Evolutionary conservation across 2,329 filamentous ascomycete genomes (phyloP).

Genomic region (Venturia effusa): DNA sequence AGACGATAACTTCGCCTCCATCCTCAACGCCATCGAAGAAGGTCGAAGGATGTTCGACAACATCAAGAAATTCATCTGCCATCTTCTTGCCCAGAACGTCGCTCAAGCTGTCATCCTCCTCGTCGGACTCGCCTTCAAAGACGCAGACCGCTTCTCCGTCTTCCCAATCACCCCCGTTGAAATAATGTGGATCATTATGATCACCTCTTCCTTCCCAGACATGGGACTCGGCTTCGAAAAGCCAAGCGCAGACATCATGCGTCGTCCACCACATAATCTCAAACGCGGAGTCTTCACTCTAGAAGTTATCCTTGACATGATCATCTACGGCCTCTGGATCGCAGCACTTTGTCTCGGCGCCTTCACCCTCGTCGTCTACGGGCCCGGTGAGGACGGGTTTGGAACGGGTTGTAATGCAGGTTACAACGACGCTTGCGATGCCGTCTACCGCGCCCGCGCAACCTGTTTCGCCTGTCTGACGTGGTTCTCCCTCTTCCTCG

Average conservation of each 20-base stretch:
- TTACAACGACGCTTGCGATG: conserved; percentile 45
- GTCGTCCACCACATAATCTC: conserved; percentile 58
- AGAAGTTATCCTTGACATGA: conserved; percentile 68
- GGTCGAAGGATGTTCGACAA: conserved; percentile 31
- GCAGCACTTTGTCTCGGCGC: conserved; percentile 54
- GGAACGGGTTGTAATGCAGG: conserved; percentile 48
- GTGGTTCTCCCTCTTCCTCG: conserved; percentile 66
- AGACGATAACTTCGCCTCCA: conserved; percentile 32
- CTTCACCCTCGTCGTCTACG: conserved; percentile 55
- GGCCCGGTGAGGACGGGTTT: conserved; percentile 49
- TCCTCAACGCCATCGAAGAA: conserved; percentile 31
- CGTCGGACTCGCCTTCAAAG: conserved; percentile 73
- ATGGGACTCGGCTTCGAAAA: conserved; percentile 78
- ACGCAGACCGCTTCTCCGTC: conserved; percentile 58
- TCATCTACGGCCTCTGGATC: conserved; percentile 71
- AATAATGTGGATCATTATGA: conserved; percentile 91
- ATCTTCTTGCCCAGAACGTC: conserved; percentile 70
- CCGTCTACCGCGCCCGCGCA: conserved; percentile 59
- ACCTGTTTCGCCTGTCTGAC: conserved; percentile 65
- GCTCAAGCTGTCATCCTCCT: conserved; percentile 74
- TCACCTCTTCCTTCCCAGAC: conserved; percentile 77
- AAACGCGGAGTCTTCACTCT: conserved; percentile 59
- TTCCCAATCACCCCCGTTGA: conserved; percentile 79
- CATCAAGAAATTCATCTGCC: conserved; percentile 34
- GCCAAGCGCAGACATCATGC: conserved; percentile 66